phyloP scores from a whole-genome alignment of 768 basidiomycete species.

The Kwoniella botswanensis region DNA sequence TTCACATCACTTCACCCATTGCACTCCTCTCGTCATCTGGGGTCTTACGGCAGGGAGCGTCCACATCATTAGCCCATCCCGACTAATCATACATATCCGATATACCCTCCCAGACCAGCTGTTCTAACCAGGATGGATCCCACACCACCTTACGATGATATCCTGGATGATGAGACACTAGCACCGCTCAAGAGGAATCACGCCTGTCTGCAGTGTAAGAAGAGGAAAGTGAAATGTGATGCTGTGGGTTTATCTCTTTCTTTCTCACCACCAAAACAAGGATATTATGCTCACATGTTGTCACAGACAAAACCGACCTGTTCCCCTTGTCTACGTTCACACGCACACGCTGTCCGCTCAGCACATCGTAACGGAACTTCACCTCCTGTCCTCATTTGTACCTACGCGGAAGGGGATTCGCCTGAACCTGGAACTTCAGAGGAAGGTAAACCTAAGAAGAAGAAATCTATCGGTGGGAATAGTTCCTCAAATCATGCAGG shows the following conservation, averaged over 20 bases:
- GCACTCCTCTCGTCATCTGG: neutral
- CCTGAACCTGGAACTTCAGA: slow-evolving; percentile 7
- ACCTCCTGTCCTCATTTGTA: slow-evolving; percentile 39
- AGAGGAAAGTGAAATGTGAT: slow-evolving; percentile 57
- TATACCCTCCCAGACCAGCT: neutral
- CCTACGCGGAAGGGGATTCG: slow-evolving; percentile 40
- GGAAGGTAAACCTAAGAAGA: slow-evolving; percentile 13
- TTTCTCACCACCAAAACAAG: slow-evolving; percentile 8
- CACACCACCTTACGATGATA: slow-evolving; percentile 24
- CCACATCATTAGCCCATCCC: neutral
- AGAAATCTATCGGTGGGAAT: slow-evolving; percentile 15
- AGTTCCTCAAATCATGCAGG: slow-evolving; percentile 4
- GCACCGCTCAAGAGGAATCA: slow-evolving; percentile 51
- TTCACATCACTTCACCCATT: neutral
- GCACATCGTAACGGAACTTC: slow-evolving; percentile 39
- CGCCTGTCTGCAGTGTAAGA: slow-evolving; percentile 56
- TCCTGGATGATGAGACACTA: slow-evolving; percentile 30
- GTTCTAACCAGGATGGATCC: slow-evolving; percentile 12
- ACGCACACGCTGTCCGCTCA: slow-evolving; percentile 50
- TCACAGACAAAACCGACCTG: slow-evolving; percentile 36
- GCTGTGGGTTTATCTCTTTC: slow-evolving; percentile 36
- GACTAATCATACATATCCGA: neutral
- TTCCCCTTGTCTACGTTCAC: slow-evolving; percentile 47
- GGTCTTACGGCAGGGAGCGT: neutral
- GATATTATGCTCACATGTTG: neutral